phyloP scores from a whole-genome alignment of 2,329 filamentous ascomycete genomes.

The Neopestalotiopsis clavispora region DNA sequence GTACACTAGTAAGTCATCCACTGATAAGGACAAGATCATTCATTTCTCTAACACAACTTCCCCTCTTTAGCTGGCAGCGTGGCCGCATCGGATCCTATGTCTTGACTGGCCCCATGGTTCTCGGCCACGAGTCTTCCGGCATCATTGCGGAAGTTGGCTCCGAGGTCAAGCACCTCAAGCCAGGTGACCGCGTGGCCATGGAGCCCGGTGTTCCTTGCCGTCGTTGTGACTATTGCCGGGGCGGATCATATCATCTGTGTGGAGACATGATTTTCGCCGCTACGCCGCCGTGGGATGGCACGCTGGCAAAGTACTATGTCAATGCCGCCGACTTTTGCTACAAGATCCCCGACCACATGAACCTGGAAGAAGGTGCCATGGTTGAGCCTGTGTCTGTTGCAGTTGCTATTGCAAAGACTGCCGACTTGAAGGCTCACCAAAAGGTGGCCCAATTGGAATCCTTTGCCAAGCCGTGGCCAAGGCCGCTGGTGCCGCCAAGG shows the following conservation, averaged over 20 bases:
- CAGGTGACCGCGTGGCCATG: neutral
- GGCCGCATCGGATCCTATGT: neutral
- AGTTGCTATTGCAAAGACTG: conserved; percentile 46
- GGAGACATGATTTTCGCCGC: neutral
- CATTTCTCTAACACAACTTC: neutral
- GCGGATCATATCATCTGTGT: neutral
- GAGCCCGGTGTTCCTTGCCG: neutral
- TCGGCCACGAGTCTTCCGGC: neutral
- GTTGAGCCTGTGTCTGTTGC: conserved; percentile 57
- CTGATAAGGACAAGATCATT: neutral
- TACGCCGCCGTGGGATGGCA: neutral
- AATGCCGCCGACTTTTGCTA: conserved; percentile 1
- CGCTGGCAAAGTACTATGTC: neutral
- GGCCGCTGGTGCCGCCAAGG: conserved; percentile 46
- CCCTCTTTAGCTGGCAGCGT: neutral
- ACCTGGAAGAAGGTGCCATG: conserved; percentile 33
- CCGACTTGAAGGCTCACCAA: conserved; percentile 41
- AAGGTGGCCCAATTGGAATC: conserved; percentile 53
- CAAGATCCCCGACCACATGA: neutral
- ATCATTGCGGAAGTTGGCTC: neutral
- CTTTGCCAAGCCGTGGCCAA: conserved; percentile 49
- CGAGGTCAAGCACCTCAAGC: neutral
- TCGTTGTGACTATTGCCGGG: neutral
- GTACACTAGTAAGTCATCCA: neutral
- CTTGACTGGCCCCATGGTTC: neutral